phyloP scores from a whole-genome alignment of 2,329 filamentous ascomycete genomes.

The Teratosphaeria pseudoeucalypti region DNA sequence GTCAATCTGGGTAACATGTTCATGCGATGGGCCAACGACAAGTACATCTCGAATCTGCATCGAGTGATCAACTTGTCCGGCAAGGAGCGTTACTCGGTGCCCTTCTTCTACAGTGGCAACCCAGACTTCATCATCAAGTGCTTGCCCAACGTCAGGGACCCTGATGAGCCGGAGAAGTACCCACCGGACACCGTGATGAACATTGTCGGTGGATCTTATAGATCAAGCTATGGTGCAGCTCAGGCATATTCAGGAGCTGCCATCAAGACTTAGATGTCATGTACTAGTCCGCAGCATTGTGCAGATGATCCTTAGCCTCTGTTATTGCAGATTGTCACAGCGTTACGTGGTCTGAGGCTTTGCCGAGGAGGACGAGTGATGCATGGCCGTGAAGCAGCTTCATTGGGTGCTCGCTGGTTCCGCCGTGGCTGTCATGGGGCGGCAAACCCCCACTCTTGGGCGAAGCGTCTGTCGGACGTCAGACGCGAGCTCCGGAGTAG shows the following conservation, averaged over 20 bases:
- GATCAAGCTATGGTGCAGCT: neutral
- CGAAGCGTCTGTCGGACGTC: neutral
- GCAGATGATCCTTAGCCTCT: neutral
- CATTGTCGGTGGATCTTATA: neutral
- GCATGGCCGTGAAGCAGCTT: neutral
- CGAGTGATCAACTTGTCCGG: neutral
- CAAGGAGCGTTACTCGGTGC: neutral
- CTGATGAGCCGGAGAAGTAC: neutral
- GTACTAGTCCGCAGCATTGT: neutral
- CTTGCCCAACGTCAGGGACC: neutral
- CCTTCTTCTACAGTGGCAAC: neutral
- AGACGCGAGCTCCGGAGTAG: too few relatives aligned
- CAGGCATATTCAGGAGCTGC: neutral
- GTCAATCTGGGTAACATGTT: conserved; percentile 44
- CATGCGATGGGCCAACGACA: conserved; percentile 25
- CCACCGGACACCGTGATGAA: neutral
- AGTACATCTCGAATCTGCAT: neutral
- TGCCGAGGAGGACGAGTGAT: neutral
- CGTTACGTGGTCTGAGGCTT: neutral
- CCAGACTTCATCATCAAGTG: neutral
- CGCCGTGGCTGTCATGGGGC: neutral
- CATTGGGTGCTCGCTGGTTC: neutral
- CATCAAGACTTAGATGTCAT: neutral
- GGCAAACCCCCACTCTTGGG: neutral
- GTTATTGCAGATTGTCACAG: neutral